Base-by-base conservation (phyloP, 1,284 basidiomycete genomes). In the Ceratobasidium sp. region DNA sequence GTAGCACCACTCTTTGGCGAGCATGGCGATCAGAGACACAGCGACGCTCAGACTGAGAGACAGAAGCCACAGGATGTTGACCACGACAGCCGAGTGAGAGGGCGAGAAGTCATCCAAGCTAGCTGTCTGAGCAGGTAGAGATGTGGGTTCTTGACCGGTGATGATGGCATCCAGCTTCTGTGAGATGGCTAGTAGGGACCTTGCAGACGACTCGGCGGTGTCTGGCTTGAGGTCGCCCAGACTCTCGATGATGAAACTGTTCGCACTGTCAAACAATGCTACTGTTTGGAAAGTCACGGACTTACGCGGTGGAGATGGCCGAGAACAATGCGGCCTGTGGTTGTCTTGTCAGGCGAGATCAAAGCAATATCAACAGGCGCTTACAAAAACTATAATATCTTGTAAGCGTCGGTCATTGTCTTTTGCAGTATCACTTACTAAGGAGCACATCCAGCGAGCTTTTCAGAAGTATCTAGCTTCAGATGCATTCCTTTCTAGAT, bases 1-100 rank as follows among this genome's bases (percentile, higher is more conserved):
- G 46, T 53, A 39, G 58, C 70, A 67, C 62, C 62, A 67, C 16
- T 67, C 62, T 16, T 67, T 67, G 14, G 62, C 50, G 8, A 67
- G 62, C 48, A 67, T 67, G 26, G 50, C 62, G 23, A 67, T 41
- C 6, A 67, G 52, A 1, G 65, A 43, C n/a, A 55, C 52, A 3
- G 41, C 52, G 28, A 70, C 26, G 28, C 52, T 57, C 26, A 67
- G 36, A 23, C 46, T 55, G 12, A 67, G 62, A 3, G 62, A 67
- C 50, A 53, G 36, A 6, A 53, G 26, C 62, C 62, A 67, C 1
- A 67, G 23, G 1, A 55, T 39, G 18, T 67, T 67, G n/a, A 67
- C 52, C 21, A 41, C 23, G 23, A 67, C 52, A 1, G 62, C 62
- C 6, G 39, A 41, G 12, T 10, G 18, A n/a, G 62, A 41, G 0